Base-by-base conservation (phyloP, 129 eudicot genomes). In the Artemisia tridentata region DNA sequence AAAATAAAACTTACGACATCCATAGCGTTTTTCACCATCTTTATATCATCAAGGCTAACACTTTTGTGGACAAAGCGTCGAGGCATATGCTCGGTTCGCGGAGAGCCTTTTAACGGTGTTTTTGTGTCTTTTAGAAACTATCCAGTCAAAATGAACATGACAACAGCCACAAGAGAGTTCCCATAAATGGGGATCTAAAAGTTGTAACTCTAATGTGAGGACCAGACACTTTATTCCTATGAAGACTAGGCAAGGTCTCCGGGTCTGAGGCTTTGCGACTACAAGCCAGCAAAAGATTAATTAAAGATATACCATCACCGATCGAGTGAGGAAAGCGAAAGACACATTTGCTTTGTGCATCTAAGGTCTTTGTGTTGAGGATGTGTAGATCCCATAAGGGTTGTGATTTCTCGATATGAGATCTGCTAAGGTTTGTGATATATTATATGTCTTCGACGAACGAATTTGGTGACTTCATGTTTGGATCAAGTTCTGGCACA, bases 351-450 rank as follows among this genome's bases (percentile, higher is more conserved):
- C 54, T 65, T 31, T 68, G 75, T 5, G 77, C 61, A 15, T 75
- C 77, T 2, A 69, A 69, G 50, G 80, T 54, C 56, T 49, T 63
- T 15, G 65, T 14, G 41, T 62, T 18, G 2, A 69, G 77, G 62
- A 80, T 38, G 46, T 80, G 84, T 4, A 80, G 50, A 27, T 74
- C 80, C 84, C 80, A 80, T 25, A 74, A 21, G 7, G 84, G 76
- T 61, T 80, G 61, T 34, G 80, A 59, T 23, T 12, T 62, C 3
- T 75, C 80, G 17, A 80, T 62, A 3, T 19, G 6, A 12, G 84
- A 50, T 75, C n/a, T 57, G 59, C 72, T 80, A 31, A 80, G 71
- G 21, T 69, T 69, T 27, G 31, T 8, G 76, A 63, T 16, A 75
- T 69, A 38, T 75, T 74, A 5, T n/a, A n/a, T n/a, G n/a, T 80